Evolutionary conservation across 345 rosid genomes (phyloP).

Genomic region (Pistacia vera): DNA sequence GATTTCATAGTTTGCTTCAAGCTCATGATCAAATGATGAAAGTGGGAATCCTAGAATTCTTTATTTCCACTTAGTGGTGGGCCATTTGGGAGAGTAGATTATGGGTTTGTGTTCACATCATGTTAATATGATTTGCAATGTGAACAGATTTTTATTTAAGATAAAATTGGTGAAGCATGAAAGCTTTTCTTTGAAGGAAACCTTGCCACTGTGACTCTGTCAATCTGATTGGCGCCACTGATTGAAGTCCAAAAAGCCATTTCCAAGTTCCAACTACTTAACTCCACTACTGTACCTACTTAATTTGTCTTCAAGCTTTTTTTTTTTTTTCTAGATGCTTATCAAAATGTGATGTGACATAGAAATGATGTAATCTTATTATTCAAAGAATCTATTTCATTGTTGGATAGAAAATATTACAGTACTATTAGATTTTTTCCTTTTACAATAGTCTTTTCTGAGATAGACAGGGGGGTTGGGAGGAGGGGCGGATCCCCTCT

Average conservation of each 20-base stretch:
- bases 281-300: slow-evolving; percentile 11
- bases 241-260: not conserved
- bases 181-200: no score
- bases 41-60: slow-evolving; percentile 1
- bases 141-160: not conserved
- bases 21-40: slow-evolving; percentile 11
- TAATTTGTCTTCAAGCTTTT: not conserved
- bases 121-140: not conserved
- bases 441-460: no score
- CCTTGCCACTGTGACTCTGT: not conserved
- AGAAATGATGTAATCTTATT: no score
- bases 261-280: not conserved
- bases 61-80: slow-evolving; percentile 14
- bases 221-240: not conserved
- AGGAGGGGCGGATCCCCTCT: no score
- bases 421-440: no score
- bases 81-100: not conserved
- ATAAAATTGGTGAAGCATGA: no score
- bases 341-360: no score
- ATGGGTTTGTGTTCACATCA: slow-evolving; percentile 17
- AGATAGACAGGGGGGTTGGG: no score
- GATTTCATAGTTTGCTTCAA: not conserved
- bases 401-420: no score
- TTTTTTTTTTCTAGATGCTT: no score
- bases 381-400: not conserved